Evolutionary conservation across 768 basidiomycete genomes (phyloP), one percentile per base, ranked within the genome.

Genomic region (Imleria badia): DNA sequence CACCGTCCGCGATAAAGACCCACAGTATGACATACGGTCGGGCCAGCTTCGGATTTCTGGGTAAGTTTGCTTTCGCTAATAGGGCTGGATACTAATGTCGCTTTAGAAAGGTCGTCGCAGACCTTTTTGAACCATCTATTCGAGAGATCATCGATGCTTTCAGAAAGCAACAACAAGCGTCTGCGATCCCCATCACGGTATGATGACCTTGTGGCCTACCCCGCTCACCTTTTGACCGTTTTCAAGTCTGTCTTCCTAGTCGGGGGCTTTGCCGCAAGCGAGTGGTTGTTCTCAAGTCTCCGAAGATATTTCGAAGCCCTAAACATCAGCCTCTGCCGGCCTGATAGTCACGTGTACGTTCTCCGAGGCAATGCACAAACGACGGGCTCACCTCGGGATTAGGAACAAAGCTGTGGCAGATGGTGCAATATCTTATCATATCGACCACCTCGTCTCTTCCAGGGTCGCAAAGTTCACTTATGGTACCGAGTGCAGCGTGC

Each of bases 341-440:
- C 82, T 1, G 81, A 83, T 52, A 77, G 74, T 34, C 78, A 81
- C 54, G 73, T 82, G 83, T 82, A 61, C 42, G 81, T 72, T n/a
- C 29, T 40, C 14, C 13, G 7, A 22, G 31, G 20, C n/a, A 7
- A 34, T 29, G 35, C 26, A n/a, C 30, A 2, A 31, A 30, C 6
- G 29, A 40, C 15, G n/a, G 3, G 11, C 62, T 70, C 34, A 72
- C 30, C n/a, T 44, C 17, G 10, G 7, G 36, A 20, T 49, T 48
- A 78, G 77, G 29, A 73, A 72, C 58, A 81, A 75, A 64, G 82
- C 80, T 1, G 82, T 83, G 10, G 79, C 82, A 1, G 79, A 82
- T 44, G 82, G 82, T 3, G 78, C 75, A 6, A 62, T 75, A 26
- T 74, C 70, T 4, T 77, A 64, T 49, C 73, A 67, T 23, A 48